Base-by-base conservation (phyloP, 306 rosid species). In the Delonix regia region DNA sequence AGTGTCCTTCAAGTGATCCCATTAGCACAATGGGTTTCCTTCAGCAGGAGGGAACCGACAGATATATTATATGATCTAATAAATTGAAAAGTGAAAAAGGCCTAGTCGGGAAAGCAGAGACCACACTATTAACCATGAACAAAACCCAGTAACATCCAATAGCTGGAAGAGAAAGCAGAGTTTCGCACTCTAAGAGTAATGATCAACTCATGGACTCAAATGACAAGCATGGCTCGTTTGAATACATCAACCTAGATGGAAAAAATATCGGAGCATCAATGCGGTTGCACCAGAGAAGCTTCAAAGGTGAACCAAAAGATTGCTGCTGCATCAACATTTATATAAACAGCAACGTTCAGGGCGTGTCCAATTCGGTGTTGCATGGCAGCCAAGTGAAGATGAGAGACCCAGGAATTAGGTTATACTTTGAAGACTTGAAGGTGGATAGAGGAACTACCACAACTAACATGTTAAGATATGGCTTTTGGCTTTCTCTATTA, bases 321-420 rank as follows among this genome's bases (percentile, higher is more conserved):
- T 76, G 69, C 41, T 83, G 85, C 36, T 86, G 85, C 81, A 77
- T 86, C 72, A 86, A 86, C 78, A 83, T 86, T 53, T 86, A 86
- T 69, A 80, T 86, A 3, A 86, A 83, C 85, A 86, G 81, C 66
- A 86, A 86, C 0, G 83, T 86, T 76, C 85, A 86, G 22, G 89
- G 85, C 61, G 85, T 86, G 55, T 60, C 83, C 53, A 86, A 80
- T 69, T 86, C 89, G 0, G 86, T 83, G 73, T 45, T 86, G 75
- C 80, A 38, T 68, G 87, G 39, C 27, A 83, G 85, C 75, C 81
- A 80, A 59, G 83, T 86, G 4, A 73, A 60, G 44, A 86, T 83
- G 86, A 77, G 75, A 77, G 83, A 86, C 28, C 86, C 89, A 3
- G 89, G 89, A 51, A 5, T 86, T 61, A 68, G 78, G 13, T 19